Evolutionary conservation across 257 asterid species (phyloP).

Genomic region (Petunia axillaris): DNA sequence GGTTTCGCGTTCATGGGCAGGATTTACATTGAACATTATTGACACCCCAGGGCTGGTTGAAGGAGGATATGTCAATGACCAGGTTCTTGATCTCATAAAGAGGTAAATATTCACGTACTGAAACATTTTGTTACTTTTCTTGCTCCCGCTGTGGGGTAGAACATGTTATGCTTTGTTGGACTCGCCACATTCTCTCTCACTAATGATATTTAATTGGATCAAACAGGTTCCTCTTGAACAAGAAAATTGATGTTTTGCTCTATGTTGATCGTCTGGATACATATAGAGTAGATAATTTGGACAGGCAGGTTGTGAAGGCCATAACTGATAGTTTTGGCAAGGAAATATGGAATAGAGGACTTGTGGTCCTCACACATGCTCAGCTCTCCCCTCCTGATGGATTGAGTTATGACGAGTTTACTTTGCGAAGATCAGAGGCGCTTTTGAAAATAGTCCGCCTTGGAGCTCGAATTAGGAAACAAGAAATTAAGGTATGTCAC

Average conservation of each 20-base stretch:
- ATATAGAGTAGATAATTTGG: constrained; percentile 94
- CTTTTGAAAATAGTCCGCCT: constrained; percentile 72
- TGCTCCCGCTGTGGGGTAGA: not conserved
- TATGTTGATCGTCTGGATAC: constrained; percentile 98
- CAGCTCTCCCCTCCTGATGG: constrained; percentile 99
- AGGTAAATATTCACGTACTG: constrained; percentile 47
- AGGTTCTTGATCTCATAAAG: constrained; percentile 77
- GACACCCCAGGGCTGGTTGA: constrained; percentile 98
- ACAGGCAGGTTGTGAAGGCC: constrained; percentile 83
- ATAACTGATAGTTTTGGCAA: constrained; percentile 83
- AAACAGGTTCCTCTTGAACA: constrained; percentile 83
- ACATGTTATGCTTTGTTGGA: not conserved
- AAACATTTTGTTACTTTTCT: not conserved
- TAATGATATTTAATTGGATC: constrained; percentile 34
- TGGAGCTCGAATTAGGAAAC: constrained; percentile 71
- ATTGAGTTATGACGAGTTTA: constrained; percentile 81
- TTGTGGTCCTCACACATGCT: constrained; percentile 91
- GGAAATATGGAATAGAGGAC: constrained; percentile 81
- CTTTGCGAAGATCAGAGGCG: constrained; percentile 79
- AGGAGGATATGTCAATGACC: constrained; percentile 91
- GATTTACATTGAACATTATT: constrained; percentile 79
- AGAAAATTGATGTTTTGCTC: constrained; percentile 90
- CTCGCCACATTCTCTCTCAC: not conserved
- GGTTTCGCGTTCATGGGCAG: constrained; percentile 85
- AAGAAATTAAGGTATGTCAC: constrained; percentile 51